Percentiles rank a stretch among this genome's conserved stretches.
These are phyloP conservation scores for Claviceps humidiphila DNA, from an alignment of 2,329 filamentous ascomycete species.

Conservation along the genomic window DNA sequence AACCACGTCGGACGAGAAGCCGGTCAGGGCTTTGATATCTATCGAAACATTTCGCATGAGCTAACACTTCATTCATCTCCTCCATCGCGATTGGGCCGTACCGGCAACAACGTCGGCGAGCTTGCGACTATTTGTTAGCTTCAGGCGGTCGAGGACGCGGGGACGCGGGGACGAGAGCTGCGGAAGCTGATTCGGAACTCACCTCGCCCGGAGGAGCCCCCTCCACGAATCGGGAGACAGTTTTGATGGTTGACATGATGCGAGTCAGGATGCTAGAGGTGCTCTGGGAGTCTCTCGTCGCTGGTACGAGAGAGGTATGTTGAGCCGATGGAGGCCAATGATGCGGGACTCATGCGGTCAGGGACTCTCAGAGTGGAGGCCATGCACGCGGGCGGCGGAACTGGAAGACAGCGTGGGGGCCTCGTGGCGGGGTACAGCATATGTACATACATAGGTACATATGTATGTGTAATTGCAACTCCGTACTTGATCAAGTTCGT, in stretches of 20 bases:
- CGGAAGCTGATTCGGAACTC: constrained; percentile 18
- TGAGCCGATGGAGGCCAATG: no score
- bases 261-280: not conserved
- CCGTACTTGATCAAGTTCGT: no score
- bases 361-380: no score
- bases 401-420: no score
- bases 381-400: no score
- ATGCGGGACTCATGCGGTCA: no score
- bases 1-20: constrained; percentile 53
- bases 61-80: not conserved
- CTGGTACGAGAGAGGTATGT: no score
- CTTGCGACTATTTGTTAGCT: constrained; percentile 39
- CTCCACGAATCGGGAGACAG: constrained; percentile 74
- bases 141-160: constrained; percentile 7
- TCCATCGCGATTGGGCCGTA: constrained; percentile 25
- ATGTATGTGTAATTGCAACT: no score
- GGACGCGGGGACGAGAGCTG: constrained; percentile 4
- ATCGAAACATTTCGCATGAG: constrained; percentile 7
- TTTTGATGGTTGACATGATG: constrained; percentile 26
- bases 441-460: no score
- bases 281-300: not conserved
- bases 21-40: constrained; percentile 85
- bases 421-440: no score
- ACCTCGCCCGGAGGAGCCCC: constrained; percentile 95
- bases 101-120: constrained; percentile 80